Evolutionary conservation across 1,284 basidiomycete species (phyloP), one percentile per base, ranked within the genome.

Genomic region (Rhodotorula sp.): DNA sequence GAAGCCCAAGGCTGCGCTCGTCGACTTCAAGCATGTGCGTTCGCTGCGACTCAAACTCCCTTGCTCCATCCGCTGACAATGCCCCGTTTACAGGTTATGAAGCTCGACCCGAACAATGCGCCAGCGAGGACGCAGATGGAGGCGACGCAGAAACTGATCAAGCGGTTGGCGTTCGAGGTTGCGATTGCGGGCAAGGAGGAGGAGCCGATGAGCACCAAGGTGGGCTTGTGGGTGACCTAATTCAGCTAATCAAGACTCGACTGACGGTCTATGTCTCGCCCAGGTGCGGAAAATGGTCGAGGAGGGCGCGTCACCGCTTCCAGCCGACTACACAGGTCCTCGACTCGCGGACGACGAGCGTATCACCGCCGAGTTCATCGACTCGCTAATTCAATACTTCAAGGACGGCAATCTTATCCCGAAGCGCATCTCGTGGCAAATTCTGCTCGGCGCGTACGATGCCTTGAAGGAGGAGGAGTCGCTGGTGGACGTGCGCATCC

Each of bases 361-460:
- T 13, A 50, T 51, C 13, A 89, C 87, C 28, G 79, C 85, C 48
- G 85, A 88, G 64, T 99, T 98, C 80, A 84, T 99, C 72, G 85
- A 87, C 72, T 85, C 83, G 46, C 94, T 98, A 93, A 87, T 98
- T 58, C 83, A 89, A 75, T 91, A 88, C 86, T 98, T 97, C 83
- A 96, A 95, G 82, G 86, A 88, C 55, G 92, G 92, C 31, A 94
- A 94, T 80, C 85, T 88, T 34, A 82, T 98, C 63, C 88, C 93
- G 8, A 88, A 88, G 80, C 84, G 92, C 80, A 63, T 76, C 34
- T 92, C 90, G 34, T 98, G 94, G 94, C 92, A 98, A 82, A 97
- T 99, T 76, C 85, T 94, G 37, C 84, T 99, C 18, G 94, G 92
- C 37, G 93, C 91, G 68, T 86, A 91, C 78, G 85, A 87, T 26